Evolutionary conservation across 257 asterid species (phyloP).

Genomic region (Striga asiatica): DNA sequence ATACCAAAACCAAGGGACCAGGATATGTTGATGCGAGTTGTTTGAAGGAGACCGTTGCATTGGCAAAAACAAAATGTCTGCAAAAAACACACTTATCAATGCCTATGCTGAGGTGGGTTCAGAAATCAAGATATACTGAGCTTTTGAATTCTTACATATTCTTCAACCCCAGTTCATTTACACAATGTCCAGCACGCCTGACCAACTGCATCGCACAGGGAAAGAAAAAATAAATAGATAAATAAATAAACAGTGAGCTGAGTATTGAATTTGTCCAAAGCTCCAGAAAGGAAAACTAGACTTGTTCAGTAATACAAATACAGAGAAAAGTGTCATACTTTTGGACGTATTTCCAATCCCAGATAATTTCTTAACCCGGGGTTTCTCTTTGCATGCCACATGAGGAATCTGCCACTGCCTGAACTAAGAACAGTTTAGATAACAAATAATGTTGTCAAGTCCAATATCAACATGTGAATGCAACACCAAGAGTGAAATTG

Average conservation of each 20-base stretch:
- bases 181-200: constrained; percentile 79
- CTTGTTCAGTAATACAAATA: not conserved
- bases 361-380: constrained; percentile 47
- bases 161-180: constrained; percentile 45
- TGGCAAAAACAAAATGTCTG: constrained; percentile 80
- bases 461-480: not conserved
- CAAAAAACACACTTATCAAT: constrained; percentile 18
- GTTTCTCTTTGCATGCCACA: constrained; percentile 66
- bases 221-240: not conserved
- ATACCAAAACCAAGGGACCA: constrained; percentile 70
- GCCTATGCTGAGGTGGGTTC: constrained; percentile 10
- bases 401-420: constrained; percentile 94
- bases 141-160: constrained; percentile 53
- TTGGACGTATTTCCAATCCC: constrained; percentile 88
- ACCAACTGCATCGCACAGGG: constrained; percentile 81
- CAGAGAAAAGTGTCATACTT: constrained; percentile 33
- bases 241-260: not conserved
- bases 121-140: constrained; percentile 15
- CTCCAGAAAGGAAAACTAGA: constrained; percentile 4
- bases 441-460: not conserved
- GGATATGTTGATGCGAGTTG: constrained; percentile 71
- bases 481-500: not conserved
- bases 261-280: constrained; percentile 12
- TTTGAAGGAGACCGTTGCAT: constrained; percentile 74
- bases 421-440: constrained; percentile 20